Percentiles rank a stretch among this genome's conserved stretches.
phyloP scores from a whole-genome alignment of 2,329 filamentous ascomycete species.

The Akanthomyces lecanii region DNA sequence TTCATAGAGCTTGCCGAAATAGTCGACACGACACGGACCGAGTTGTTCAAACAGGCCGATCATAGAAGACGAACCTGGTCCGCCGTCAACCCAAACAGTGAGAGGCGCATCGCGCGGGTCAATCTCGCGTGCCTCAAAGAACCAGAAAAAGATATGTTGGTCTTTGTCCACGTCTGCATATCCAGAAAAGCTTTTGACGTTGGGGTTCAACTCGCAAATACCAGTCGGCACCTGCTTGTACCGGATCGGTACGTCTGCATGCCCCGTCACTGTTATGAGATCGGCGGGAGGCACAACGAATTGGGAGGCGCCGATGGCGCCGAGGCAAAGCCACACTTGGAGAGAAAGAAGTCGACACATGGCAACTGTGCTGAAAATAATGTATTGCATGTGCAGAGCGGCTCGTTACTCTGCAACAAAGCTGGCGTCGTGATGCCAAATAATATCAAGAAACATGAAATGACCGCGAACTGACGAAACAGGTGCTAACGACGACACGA shows the following conservation, averaged over 20 bases:
- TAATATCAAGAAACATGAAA: no score
- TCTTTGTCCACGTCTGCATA: conserved; percentile 43
- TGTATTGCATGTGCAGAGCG: no score
- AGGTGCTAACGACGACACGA: no score
- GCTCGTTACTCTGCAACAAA: no score
- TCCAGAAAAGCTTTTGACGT: conserved; percentile 40
- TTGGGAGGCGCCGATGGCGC: conserved; percentile 17
- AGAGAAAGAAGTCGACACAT: neutral
- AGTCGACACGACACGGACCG: conserved; percentile 38
- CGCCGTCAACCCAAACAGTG: conserved; percentile 56
- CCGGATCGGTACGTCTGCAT: conserved; percentile 21
- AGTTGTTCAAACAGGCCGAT: conserved; percentile 21
- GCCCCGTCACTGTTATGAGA: conserved; percentile 18
- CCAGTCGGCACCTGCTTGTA: conserved; percentile 27
- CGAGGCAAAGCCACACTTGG: neutral
- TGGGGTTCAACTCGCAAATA: conserved; percentile 41
- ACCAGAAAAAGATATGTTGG: conserved; percentile 25
- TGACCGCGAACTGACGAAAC: no score
- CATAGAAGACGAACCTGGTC: conserved; percentile 43
- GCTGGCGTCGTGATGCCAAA: no score
- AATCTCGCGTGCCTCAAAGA: conserved; percentile 26
- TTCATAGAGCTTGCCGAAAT: conserved; percentile 49
- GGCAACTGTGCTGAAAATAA: no score
- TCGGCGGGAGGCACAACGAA: conserved; percentile 22
- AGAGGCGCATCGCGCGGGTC: conserved; percentile 30